Evolutionary conservation across 2,329 filamentous ascomycete genomes (phyloP).

Genomic region (Didymella sp.): DNA sequence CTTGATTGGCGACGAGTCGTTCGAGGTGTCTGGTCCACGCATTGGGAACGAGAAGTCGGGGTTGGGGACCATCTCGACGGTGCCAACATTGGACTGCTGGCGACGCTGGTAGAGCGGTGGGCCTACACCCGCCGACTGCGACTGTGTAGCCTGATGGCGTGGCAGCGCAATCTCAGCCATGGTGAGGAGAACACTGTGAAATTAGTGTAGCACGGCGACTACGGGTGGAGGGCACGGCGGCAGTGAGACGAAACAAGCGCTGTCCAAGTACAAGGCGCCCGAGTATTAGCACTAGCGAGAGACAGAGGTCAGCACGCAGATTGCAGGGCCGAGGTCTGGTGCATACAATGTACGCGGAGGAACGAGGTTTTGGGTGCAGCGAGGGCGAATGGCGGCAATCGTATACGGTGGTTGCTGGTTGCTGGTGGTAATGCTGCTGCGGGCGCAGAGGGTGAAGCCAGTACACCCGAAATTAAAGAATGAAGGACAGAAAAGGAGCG

Average conservation of each 20-base stretch:
- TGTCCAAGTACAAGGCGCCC: conserved; percentile 43
- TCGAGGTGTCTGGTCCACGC: conserved; percentile 41
- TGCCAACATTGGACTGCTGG: conserved; percentile 40
- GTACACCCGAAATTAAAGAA: conserved; percentile 50
- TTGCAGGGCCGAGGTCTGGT: conserved; percentile 24
- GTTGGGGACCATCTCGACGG: conserved; percentile 56
- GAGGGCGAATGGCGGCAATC: conserved; percentile 7
- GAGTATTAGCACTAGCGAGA: conserved; percentile 41
- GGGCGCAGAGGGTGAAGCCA: conserved; percentile 41
- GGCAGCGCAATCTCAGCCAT: conserved; percentile 50
- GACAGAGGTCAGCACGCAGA: conserved; percentile 42
- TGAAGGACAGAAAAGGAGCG: conserved; percentile 46
- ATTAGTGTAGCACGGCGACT: conserved; percentile 24
- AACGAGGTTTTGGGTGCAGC: conserved; percentile 4
- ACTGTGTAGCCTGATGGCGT: conserved; percentile 51
- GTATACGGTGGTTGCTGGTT: conserved; percentile 13
- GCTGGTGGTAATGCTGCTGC: conserved; percentile 21
- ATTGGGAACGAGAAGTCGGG: conserved; percentile 59
- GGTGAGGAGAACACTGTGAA: conserved; percentile 35
- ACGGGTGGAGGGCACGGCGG: conserved; percentile 41
- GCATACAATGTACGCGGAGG: conserved; percentile 36
- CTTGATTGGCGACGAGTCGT: conserved; percentile 44
- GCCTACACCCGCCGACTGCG: conserved; percentile 43
- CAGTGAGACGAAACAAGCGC: conserved; percentile 51
- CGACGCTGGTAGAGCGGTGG: conserved; percentile 50